A percentile compares a stretch with the other conserved stretches of the same genome.
Evolutionary conservation across 495 filamentous ascomycete genomes (phyloP).

Genomic region (Aspergillus mulundensis): DNA sequence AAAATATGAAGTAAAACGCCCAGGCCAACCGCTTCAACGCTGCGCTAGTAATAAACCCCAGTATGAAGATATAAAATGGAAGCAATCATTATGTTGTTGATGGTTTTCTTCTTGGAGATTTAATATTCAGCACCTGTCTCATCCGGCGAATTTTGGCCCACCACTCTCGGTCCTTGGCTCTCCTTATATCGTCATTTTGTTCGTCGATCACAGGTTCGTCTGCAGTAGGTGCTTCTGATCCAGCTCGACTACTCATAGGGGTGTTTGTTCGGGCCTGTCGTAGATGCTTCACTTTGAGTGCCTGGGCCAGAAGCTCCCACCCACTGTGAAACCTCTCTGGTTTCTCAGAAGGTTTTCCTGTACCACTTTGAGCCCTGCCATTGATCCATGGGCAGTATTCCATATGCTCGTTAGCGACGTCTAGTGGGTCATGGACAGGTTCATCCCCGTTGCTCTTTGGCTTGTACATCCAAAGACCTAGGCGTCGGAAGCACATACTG

Average conservation of each 20-base stretch:
- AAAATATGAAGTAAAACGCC: neutral
- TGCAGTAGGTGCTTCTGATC: constrained; percentile 21
- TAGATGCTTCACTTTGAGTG: constrained; percentile 38
- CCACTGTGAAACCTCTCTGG: constrained; percentile 34
- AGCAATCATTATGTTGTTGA: constrained; percentile 13
- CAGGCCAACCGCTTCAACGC: constrained; percentile 10
- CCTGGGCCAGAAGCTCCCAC: constrained; percentile 43
- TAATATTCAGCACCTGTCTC: constrained; percentile 44
- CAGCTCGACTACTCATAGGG: constrained; percentile 22
- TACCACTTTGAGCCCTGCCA: constrained; percentile 51
- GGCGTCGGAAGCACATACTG: constrained; percentile 76
- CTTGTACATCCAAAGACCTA: constrained; percentile 94
- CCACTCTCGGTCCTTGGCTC: constrained; percentile 47
- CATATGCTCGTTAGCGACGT: constrained; percentile 65
- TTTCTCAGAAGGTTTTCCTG: constrained; percentile 31
- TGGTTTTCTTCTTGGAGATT: constrained; percentile 32
- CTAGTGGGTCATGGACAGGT: constrained; percentile 57
- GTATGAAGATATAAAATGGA: constrained; percentile 11
- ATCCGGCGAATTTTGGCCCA: constrained; percentile 50
- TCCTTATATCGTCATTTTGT: constrained; percentile 31
- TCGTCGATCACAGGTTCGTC: constrained; percentile 26
- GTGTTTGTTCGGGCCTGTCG: constrained; percentile 29
- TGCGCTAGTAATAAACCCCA: constrained; percentile 14
- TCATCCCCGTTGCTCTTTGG: constrained; percentile 51
- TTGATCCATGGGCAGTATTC: constrained; percentile 82